Evolutionary conservation across 2,329 filamentous ascomycete genomes (phyloP), one percentile per base, ranked within the genome.

Genomic region (Diaporthe vexans): DNA sequence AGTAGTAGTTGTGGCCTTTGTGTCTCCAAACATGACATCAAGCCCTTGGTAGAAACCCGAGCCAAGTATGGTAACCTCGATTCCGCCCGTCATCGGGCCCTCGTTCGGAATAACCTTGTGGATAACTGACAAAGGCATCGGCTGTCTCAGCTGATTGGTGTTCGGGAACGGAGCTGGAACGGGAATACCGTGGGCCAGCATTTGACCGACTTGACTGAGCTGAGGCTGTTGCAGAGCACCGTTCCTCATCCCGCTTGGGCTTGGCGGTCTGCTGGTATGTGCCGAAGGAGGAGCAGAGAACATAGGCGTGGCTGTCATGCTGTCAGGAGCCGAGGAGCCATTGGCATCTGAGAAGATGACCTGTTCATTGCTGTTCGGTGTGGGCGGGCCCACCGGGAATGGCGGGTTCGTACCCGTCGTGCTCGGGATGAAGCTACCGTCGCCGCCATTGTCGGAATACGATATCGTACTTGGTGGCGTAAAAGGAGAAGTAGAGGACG

Each of bases 11-110:
- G 93, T 88, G 1, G 90, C 89, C 77, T 86, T 88, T 63, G 87
- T 84, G 46, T 88, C 85, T 29, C 95, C 95, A 81, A 98, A 98
- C 83, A 95, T 93, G 72, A 98, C 94, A 76, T 95, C 94, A 76
- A 97, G 88, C 1, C 83, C 93, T 76, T 89, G 92, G 77, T 91
- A 92, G 81, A 98, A 97, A 19, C 92, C 91, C 77, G 92, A 94
- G 24, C 95, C 95, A 11, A 97, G 86, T 73, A 97, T 90, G 0
- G 94, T 96, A 4, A 98, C 94, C 81, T 98, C 95, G 70, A 94
- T 95, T 56, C 95, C 95, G 74, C 95, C 95, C 48, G 91, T 91
- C 74, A 92, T 94, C 9, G 95, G 94, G 0, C 95, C 95, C 82
- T 97, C 94, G 40, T 89, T 89, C 0, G 95, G 95, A 48, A 97